phyloP scores from a whole-genome alignment of 768 basidiomycete species.

The Panaeolus cyanescens region DNA sequence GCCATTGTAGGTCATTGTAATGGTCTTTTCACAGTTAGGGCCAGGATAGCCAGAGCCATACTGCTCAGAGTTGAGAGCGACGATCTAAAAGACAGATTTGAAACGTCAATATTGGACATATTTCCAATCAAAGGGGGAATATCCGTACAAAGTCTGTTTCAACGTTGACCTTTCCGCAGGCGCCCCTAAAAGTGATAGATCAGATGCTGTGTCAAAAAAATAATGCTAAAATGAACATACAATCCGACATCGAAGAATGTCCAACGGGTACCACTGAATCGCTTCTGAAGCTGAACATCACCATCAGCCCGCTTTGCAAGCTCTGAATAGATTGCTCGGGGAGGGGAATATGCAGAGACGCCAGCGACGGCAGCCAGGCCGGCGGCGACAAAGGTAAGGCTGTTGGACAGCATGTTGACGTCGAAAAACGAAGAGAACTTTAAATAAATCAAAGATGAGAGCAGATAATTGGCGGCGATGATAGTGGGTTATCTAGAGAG shows the following conservation, averaged over 20 bases:
- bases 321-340: constrained; percentile 18
- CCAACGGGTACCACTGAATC: constrained; percentile 19
- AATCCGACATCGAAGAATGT: constrained; percentile 41
- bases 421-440: background rate
- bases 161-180: constrained; percentile 42
- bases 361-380: constrained; percentile 1
- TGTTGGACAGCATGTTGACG: constrained; percentile 3
- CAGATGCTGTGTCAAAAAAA: background rate
- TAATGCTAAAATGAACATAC: constrained; percentile 27
- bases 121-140: no score
- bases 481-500: background rate
- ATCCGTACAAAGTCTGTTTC: constrained; percentile 4
- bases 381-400: background rate
- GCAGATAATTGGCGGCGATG: background rate
- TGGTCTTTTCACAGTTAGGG: constrained; percentile 58
- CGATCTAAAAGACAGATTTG: constrained; percentile 9
- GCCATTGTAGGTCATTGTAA: constrained; percentile 64
- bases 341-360: background rate
- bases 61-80: constrained; percentile 34
- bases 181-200: constrained; percentile 41
- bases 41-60: constrained; percentile 66
- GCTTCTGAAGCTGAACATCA: constrained; percentile 22
- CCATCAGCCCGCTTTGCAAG: constrained; percentile 21
- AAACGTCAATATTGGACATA: no score
- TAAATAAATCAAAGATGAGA: background rate